Conservation (phyloP, 805 yeast genomes). For the Spencermartinsiella europaea region DNA sequence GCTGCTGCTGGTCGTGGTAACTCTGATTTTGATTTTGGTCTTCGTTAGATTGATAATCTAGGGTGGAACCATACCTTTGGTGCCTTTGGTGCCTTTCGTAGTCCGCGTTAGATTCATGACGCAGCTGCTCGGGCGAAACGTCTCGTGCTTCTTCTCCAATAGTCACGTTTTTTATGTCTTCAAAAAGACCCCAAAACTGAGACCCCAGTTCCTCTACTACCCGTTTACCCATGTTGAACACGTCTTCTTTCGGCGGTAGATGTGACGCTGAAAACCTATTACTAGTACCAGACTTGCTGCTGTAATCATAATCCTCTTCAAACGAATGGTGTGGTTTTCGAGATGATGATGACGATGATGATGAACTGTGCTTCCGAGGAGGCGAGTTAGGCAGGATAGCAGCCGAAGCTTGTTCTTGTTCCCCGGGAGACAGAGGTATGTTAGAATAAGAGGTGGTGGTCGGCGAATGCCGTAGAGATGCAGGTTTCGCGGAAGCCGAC, state of each 20-base stretch:
- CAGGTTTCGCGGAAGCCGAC: neutral
- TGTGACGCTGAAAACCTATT: constrained; percentile 4
- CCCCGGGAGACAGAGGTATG: neutral
- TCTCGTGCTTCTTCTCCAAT: constrained; percentile 27
- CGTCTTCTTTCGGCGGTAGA: constrained; percentile 23
- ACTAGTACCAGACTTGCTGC: neutral
- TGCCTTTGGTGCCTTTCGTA: no score
- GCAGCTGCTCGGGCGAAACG: neutral
- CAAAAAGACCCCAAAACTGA: constrained; percentile 34
- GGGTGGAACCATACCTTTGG: constrained; percentile 2
- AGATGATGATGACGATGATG: constrained; percentile 1
- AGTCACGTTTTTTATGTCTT: constrained; percentile 32
- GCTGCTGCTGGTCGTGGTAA: neutral
- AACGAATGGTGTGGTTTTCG: constrained; percentile 1
- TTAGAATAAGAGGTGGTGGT: neutral
- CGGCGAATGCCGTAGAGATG: neutral
- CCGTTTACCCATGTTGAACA: constrained; percentile 27
- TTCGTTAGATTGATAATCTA: no score
- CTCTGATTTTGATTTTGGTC: no score
- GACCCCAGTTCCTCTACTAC: constrained; percentile 32
- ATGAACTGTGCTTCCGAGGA: neutral
- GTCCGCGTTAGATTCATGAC: no score
- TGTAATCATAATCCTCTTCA: neutral
- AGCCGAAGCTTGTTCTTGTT: neutral
- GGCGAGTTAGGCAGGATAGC: neutral